These are phyloP conservation scores for Bryum argenteum DNA, from an alignment of 225 moss, liverwort and hornwort genomes.

Conservation along the genomic window DNA sequence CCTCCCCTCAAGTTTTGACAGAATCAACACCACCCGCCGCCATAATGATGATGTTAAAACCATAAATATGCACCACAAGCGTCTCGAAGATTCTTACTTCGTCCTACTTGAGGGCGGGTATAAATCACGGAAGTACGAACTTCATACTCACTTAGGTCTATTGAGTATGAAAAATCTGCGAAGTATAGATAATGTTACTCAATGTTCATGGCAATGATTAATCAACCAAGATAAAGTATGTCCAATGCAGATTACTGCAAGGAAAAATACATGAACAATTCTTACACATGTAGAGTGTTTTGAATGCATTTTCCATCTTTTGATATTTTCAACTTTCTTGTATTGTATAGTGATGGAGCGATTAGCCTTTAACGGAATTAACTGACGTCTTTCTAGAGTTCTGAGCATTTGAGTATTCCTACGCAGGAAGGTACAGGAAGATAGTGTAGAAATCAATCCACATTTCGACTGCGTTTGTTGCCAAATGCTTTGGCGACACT, in stretches of 20 bases:
- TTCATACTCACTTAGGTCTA: background rate
- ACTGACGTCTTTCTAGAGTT: background rate
- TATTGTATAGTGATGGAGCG: no score
- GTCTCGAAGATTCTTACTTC: background rate
- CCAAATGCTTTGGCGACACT: constrained; percentile 20
- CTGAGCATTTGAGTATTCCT: background rate
- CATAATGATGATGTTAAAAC: background rate
- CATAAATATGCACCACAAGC: background rate
- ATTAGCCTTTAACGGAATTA: background rate
- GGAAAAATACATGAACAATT: background rate
- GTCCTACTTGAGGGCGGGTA: background rate
- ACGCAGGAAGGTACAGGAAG: background rate
- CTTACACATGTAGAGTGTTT: background rate
- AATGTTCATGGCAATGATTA: background rate
- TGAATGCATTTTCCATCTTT: background rate
- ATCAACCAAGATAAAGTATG: constrained; percentile 3
- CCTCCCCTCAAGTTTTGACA: background rate
- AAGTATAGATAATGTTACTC: background rate
- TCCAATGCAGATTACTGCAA: background rate
- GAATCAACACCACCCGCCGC: background rate
- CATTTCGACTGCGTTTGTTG: background rate
- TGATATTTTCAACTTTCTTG: no score
- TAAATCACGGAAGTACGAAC: background rate
- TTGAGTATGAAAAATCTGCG: background rate
- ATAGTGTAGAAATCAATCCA: constrained; percentile 1